Evolutionary conservation across 2,329 filamentous ascomycete species (phyloP), one percentile per base, ranked within the genome.

Genomic region (Aspergillus bombycis): DNA sequence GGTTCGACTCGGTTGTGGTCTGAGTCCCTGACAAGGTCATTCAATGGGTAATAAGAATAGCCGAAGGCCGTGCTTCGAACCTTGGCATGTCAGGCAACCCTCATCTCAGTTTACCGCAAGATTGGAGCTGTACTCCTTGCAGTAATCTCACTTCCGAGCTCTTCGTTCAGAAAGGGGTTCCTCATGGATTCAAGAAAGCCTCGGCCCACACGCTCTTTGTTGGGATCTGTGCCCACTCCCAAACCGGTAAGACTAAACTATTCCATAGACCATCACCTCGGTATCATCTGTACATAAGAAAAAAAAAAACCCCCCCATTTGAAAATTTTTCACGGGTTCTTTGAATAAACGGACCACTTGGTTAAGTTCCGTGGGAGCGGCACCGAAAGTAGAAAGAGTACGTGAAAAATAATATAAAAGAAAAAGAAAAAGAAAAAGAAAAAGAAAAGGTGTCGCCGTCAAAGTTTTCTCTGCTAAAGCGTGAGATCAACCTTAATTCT

Each of bases 401-500:
- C 34, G 34, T 36, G 5, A 6, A 36, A 36, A 6, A 36, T 14
- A 9, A 21, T 10, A 9, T 2, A 43, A 43, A 43, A 43, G 16
- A 21, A 16, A 50, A 48, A 5, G 32, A 8, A 48, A 48, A 48
- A 16, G n/a, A 30, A 26, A 10, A 19, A 30, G 9, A n/a, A 30
- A 16, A 26, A 11, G 14, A 10, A 6, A n/a, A 16, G 16, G 5
- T 36, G 14, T 36, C 19, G 30, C n/a, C 12, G 8, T 23, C 30
- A 54, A n/a, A 28, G 19, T n/a, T 26, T 16, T 36, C 21, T 16
- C 14, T 55, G n/a, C 32, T 14, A 36, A 38, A 26, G n/a, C 14
- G 30, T 54, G 34, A 38, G 52, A 55, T 14, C 52, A 55, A 55
- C 52, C 34, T 55, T 55, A 55, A 55, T 55, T 30, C n/a, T 55